Percentiles rank a stretch among this genome's conserved stretches.
Evolutionary conservation across 1,284 basidiomycete genomes (phyloP).

Genomic region (Wolfiporia cocos): DNA sequence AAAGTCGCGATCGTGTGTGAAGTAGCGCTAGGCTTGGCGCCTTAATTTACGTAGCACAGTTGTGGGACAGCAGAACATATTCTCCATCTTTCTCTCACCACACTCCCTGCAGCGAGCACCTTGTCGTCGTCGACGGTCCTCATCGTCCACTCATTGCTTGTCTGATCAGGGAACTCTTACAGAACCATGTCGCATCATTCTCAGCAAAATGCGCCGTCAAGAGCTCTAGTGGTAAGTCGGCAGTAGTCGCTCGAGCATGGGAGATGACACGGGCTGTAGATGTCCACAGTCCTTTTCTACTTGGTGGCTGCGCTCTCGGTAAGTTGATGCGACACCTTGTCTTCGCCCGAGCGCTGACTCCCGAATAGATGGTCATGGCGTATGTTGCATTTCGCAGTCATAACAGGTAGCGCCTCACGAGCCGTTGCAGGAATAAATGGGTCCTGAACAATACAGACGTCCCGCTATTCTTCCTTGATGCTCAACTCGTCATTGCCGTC

Average conservation of each 20-base stretch:
- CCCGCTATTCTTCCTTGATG: constrained; percentile 83
- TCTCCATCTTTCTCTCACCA: no score
- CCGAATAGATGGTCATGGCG: constrained; percentile 73
- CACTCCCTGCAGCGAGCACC: no score
- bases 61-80: no score
- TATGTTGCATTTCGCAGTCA: constrained; percentile 29
- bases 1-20: no score
- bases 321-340: constrained; percentile 28
- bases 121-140: no score
- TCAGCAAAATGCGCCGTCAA: constrained; percentile 15
- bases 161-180: no score
- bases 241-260: not conserved
- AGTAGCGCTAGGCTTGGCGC: no score
- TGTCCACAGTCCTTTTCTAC: constrained; percentile 69
- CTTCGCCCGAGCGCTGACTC: constrained; percentile 15
- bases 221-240: constrained; percentile 17
- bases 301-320: constrained; percentile 78
- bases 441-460: constrained; percentile 60
- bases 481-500: constrained; percentile 75
- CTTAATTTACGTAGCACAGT: no score
- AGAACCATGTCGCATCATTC: constrained; percentile 11
- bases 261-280: constrained; percentile 28
- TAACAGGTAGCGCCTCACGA: not conserved
- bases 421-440: constrained; percentile 66
- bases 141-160: no score